Base-by-base conservation (phyloP, 495 filamentous ascomycete species). In the Parathielavia hyrcaniae region DNA sequence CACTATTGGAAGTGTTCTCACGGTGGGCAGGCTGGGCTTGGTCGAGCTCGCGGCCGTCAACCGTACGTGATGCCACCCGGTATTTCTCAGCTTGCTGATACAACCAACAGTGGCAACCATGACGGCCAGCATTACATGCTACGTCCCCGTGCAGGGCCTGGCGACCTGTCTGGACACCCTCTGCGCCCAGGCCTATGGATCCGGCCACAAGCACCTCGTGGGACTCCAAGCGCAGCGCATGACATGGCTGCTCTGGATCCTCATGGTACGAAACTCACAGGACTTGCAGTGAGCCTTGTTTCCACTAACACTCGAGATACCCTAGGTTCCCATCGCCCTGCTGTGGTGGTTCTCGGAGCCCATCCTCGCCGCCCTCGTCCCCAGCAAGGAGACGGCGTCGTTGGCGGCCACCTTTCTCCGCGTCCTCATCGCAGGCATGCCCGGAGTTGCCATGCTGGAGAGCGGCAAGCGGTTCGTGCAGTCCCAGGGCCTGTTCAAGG, bases 121-220 rank as follows among this genome's bases (percentile, higher is more conserved):
- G 86, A 86, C 86, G 0, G 84, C 84, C 43, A 85, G 81, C 60
- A 88, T 90, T 53, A 86, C 82, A 10, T 86, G 84, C 52, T 88
- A 86, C 69, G 82, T 83, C 1, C 76, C 85, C 6, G 86, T 86
- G 56, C 84, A 88, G 68, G 87, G 86, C 5, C 73, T 90, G 5
- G 79, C 84, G 0, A 89, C 86, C 3, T 80, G 81, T 53, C 68
- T 90, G 23, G 86, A 90, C 66, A 90, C 86, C 1, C 74, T 89
- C 12, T 89, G 86, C 55, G 80, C 87, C 0, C 86, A 90, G 66
- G 87, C 87, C 1, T 89, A 87, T 61, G 86, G 86, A 20, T 83
- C 80, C 2, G 86, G 87, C 8, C 81, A 79, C 48, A 85, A 81
- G 58, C 75, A 79, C 32, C 75, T 90, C 19, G 87, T 90, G 26